Evolutionary conservation across 176 grass and related monocot species (phyloP), one percentile per base, ranked within the genome.

Genomic region (Cymbopogon citratus): DNA sequence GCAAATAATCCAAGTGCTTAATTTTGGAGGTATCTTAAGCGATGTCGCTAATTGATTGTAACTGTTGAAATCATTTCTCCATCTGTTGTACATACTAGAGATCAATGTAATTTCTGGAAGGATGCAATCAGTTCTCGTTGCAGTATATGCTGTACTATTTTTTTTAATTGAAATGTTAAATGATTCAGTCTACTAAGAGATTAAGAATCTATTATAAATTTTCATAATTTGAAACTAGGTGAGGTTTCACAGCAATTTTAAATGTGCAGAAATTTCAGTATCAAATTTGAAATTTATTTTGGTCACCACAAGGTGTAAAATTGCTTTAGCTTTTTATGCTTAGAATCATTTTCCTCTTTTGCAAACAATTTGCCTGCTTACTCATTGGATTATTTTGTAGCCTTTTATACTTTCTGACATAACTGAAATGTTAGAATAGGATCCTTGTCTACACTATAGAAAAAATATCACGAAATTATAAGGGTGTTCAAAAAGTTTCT

Each of bases 261-360:
- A 66, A 26, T 71, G 4, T 71, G 46, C n/a, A 52, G 16, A 38
- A 74, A 73, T 73, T 28, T 45, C 18, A 79, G 35, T 60, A 28
- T 62, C 2, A 27, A 44, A 19, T 68, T 26, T 77, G 66, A 63
- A 71, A 75, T 81, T 67, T 36, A 81, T 80, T 86, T 31, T 81
- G 40, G 18, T 62, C 51, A 81, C 29, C 38, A 29, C 27, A 54
- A 70, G 60, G 60, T 61, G 24, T 18, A 70, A 29, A 4, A 33
- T 82, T 76, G 10, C 24, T 63, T 82, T 7, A n/a, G 31, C 31
- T 3, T 33, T 33, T 33, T 33, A 33, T 33, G 1, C 31, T 33
- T 3, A 33, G 31, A 33, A 33, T 33, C 31, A 33, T 33, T 33
- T 33, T 33, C 31, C 31, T 33, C 31, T 33, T 33, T 33, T 33